Evolutionary conservation across 495 filamentous ascomycete species (phyloP), one percentile per base, ranked within the genome.

Genomic region (Penicillium cataractarum): DNA sequence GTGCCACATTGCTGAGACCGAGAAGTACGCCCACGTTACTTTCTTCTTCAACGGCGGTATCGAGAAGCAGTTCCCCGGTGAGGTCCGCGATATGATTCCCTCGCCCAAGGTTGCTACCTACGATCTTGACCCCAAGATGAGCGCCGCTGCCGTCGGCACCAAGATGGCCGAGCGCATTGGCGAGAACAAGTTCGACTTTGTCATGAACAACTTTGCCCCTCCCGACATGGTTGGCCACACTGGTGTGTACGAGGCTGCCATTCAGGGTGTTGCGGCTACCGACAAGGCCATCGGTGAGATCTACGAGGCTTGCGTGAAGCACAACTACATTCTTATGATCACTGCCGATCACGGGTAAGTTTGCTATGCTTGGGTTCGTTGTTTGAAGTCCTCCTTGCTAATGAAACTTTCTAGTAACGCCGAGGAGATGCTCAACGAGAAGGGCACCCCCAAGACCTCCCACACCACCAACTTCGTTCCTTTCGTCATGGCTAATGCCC

Each of bases 141-240:
- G 90, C 69, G 93, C 93, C 46, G 89, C 86, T 56, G 90, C 80
- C 19, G 95, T 99, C 12, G 96, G 91, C 19, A 82, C 95, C 64
- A 92, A 95, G 81, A 87, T 97, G 60, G 83, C 82, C 76, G 90
- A 93, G 80, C 86, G 93, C 57, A 89, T 99, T 67, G 83, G 73
- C 15, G 90, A 92, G 78, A 83, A 85, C 68, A 86, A 89, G 65
- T 95, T 93, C 78, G 92, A 93, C 71, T 97, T 99, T 71, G 79
- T 99, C 70, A 99, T 99, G 95, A 97, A 98, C 88, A 99, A 99
- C 86, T 98, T 99, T 74, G 95, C 95, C 32, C 94, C 96, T 22
- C 96, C 95, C 48, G 95, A 99, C 79, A 99, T 99, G 95, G 95
- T 99, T 63, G 95, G 95, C 67, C 95, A 99, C 81, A 99, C 95